Evolutionary conservation across 164 flowering plant species (phyloP).

Genomic region (Sextonia rubra): DNA sequence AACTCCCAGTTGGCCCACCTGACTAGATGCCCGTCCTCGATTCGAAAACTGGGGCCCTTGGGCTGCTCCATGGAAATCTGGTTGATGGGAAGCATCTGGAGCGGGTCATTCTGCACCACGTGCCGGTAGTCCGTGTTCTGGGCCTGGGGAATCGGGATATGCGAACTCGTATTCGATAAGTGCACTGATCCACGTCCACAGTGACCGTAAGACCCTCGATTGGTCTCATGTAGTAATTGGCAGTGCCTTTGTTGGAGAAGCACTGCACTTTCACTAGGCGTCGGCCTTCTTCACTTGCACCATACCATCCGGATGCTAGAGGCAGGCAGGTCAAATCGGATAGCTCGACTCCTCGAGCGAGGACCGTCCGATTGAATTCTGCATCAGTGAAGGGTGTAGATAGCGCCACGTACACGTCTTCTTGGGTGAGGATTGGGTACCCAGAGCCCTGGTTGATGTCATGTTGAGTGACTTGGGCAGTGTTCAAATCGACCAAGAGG

Average conservation of each 20-base stretch:
- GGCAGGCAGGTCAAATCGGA: constrained; percentile 32
- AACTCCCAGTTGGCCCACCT: constrained; percentile 78
- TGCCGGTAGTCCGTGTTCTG: constrained; percentile 40
- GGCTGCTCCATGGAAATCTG: constrained; percentile 67
- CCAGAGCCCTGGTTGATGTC: constrained; percentile 23
- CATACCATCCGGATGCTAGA: constrained; percentile 51
- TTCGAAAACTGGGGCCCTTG: constrained; percentile 45
- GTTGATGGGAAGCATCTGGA: constrained; percentile 27
- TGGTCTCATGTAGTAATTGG: constrained; percentile 72
- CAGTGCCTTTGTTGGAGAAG: constrained; percentile 36
- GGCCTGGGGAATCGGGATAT: constrained; percentile 43
- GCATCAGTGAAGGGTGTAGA: constrained; percentile 13
- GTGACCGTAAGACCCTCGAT: constrained; percentile 52
- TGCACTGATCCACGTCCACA: constrained; percentile 48
- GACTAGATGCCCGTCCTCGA: constrained; percentile 41
- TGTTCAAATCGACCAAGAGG: constrained; percentile 40
- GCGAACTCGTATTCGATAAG: constrained; percentile 27
- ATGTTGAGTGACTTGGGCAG: constrained; percentile 21
- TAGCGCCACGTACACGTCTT: constrained; percentile 24
- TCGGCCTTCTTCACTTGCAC: constrained; percentile 41
- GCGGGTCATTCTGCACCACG: constrained; percentile 7
- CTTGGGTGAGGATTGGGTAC: constrained; percentile 30
- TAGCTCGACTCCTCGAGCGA: constrained; percentile 28
- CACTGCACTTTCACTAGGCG: constrained; percentile 55
- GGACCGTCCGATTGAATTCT: constrained; percentile 28